Evolutionary conservation across 495 filamentous ascomycete species (phyloP), one percentile per base, ranked within the genome.

Genomic region (Aspergillus sparsus): DNA sequence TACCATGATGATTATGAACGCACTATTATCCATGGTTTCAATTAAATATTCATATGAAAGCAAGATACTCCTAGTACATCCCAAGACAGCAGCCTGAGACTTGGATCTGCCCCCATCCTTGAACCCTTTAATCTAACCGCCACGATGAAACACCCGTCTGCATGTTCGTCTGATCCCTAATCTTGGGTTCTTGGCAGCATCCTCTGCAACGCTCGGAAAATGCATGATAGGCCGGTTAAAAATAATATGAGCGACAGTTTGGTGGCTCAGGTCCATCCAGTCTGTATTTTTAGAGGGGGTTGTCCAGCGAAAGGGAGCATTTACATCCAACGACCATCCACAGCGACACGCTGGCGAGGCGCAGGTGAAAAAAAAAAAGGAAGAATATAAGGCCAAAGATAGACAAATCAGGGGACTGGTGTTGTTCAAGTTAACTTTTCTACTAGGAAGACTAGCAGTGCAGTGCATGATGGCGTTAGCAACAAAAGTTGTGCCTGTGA

Each of bases 61-160:
- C 21, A 27, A 27, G 21, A 27, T 1, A 27, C 21, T 27, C 1
- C 21, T 1, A 27, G 21, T 21, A 16, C 44, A 15, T 47, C 44
- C n/a, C n/a, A n/a, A n/a, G n/a, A n/a, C n/a, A n/a, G n/a, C n/a
- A n/a, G n/a, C n/a, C n/a, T 47, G 44, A 47, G 15, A 9, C 44
- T 18, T 8, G 13, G 42, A 46, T 50, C 47, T 15, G 18, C 7
- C 21, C 49, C 27, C 32, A 13, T 31, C 49, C 16, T 1, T 12
- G 1, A 18, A 16, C 12, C 45, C 13, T 51, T 51, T 51, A 57
- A 41, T 49, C 10, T 55, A 53, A 53, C 39, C 55, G 55, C 41
- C 49, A 54, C 37, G 60, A 44, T 58, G 60, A 62, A 63, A 55
- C 49, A 36, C n/a, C 49, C 32, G 55, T 32, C 51, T 39, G 32